Conservation (phyloP, 768 basidiomycete species). For the Leccinum sublutescens region DNA sequence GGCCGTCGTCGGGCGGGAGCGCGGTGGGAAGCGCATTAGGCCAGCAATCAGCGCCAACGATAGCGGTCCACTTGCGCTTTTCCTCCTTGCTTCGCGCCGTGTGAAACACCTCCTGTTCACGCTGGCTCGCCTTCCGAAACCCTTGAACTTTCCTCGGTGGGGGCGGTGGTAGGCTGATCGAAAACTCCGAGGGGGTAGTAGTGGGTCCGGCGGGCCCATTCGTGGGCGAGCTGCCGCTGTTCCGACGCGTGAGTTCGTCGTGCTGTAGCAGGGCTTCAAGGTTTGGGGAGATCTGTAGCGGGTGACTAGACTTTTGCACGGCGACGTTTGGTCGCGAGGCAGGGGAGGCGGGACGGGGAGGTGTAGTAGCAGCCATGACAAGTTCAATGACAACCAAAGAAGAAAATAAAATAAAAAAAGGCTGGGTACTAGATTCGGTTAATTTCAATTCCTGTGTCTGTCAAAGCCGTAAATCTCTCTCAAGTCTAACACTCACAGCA, state of each 20-base stretch:
- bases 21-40: conserved; percentile 15
- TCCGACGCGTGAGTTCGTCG: conserved; percentile 47
- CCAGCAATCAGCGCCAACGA: conserved; percentile 26
- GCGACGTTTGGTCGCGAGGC: background rate
- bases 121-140: conserved; percentile 12
- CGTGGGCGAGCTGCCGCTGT: conserved; percentile 22
- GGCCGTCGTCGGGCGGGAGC: conserved; percentile 1
- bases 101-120: conserved; percentile 16
- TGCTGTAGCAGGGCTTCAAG: conserved; percentile 59
- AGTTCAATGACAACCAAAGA: background rate
- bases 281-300: conserved; percentile 55
- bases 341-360: conserved; percentile 24
- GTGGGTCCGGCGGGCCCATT: conserved; percentile 1
- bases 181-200: conserved; percentile 16
- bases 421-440: conserved; percentile 11
- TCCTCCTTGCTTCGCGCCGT: conserved; percentile 18
- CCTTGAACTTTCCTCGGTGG: conserved; percentile 29
- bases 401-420: background rate
- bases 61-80: conserved; percentile 11
- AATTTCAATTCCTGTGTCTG: conserved; percentile 16
- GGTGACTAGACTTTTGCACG: conserved; percentile 8
- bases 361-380: conserved; percentile 24
- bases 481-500: no score
- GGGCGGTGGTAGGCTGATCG: conserved; percentile 33
- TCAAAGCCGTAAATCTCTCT: background rate